Percentiles rank a stretch among this genome's conserved stretches.
These are phyloP conservation scores for Rosellinia necatrix DNA, from an alignment of 2,329 filamentous ascomycete genomes.

Conservation along the genomic window DNA sequence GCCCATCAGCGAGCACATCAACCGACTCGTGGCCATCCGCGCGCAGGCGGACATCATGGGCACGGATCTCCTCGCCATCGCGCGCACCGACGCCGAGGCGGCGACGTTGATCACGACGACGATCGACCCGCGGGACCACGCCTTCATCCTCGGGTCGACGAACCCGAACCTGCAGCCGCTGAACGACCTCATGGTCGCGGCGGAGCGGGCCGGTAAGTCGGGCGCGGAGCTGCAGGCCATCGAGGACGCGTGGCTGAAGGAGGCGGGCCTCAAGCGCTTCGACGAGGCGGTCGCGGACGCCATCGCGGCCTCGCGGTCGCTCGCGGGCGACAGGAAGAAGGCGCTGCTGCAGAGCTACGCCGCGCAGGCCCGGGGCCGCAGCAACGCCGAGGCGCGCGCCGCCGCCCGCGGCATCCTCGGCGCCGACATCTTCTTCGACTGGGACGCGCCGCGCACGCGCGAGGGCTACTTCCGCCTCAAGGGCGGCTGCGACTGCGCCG, in stretches of 20 bases:
- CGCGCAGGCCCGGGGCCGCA: constrained; percentile 75
- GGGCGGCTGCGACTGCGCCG: constrained; percentile 87
- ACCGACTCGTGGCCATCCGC: constrained; percentile 92
- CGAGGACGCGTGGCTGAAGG: constrained; percentile 83
- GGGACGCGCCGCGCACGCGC: constrained; percentile 89
- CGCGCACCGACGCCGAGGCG: constrained; percentile 95
- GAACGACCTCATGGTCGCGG: constrained; percentile 87
- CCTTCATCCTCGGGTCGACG: constrained; percentile 88
- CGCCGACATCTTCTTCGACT: constrained; percentile 86
- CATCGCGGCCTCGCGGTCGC: constrained; percentile 66
- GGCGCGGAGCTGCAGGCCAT: constrained; percentile 85
- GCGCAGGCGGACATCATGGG: constrained; percentile 99
- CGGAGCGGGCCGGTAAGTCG: constrained; percentile 79
- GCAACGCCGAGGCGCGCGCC: constrained; percentile 78
- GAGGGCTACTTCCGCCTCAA: constrained; percentile 95
- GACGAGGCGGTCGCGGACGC: constrained; percentile 84
- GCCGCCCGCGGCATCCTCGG: constrained; percentile 79
- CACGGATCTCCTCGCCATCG: constrained; percentile 84
- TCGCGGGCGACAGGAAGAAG: constrained; percentile 72
- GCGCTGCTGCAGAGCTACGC: constrained; percentile 70
- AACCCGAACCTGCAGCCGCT: constrained; percentile 84
- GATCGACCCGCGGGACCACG: constrained; percentile 93
- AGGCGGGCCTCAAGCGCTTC: constrained; percentile 85
- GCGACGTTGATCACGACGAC: constrained; percentile 96
- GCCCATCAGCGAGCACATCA: constrained; percentile 97